phyloP scores from a whole-genome alignment of 768 basidiomycete species.

The Leccinum ochraceum region DNA sequence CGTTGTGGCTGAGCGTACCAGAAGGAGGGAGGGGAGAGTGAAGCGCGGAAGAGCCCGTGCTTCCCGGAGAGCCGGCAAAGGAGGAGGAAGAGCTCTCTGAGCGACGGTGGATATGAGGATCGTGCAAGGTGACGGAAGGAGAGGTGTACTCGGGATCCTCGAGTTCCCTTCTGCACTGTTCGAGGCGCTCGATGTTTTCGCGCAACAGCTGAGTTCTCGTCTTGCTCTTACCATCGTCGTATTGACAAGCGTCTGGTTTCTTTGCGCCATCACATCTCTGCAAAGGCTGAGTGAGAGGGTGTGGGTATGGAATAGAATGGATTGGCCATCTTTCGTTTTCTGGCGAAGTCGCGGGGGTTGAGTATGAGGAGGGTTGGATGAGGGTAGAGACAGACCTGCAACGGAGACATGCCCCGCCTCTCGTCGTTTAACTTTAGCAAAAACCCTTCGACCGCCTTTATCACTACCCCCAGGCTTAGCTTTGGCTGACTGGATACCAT shows the following conservation, averaged over 20 bases:
- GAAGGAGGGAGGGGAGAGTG: conserved; percentile 61
- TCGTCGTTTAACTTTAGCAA: too few relatives aligned
- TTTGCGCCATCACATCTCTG: conserved; percentile 80
- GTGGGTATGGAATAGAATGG: neutral
- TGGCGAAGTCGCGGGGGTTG: conserved; percentile 27
- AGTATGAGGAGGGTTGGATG: conserved; percentile 11
- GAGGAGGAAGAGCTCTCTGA: conserved; percentile 56
- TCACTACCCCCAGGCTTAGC: too few relatives aligned
- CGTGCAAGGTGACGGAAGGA: conserved; percentile 67
- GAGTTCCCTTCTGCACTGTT: conserved; percentile 70
- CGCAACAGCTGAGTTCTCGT: conserved; percentile 78
- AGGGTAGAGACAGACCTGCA: conserved; percentile 52
- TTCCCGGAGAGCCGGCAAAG: conserved; percentile 49
- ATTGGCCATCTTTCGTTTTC: conserved; percentile 71
- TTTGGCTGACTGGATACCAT: too few relatives aligned
- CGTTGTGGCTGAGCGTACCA: conserved; percentile 35
- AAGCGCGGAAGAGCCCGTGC: conserved; percentile 51
- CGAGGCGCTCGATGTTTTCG: conserved; percentile 73
- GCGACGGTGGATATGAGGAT: conserved; percentile 52
- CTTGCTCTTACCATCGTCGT: conserved; percentile 85
- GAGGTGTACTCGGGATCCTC: conserved; percentile 74
- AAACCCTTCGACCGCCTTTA: too few relatives aligned
- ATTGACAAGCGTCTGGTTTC: conserved; percentile 73
- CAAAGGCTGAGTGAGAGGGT: conserved; percentile 13
- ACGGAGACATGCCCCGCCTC: conserved; percentile 54